Conservation (phyloP, 2,329 filamentous ascomycete species). For the Aspergillus sp. region DNA sequence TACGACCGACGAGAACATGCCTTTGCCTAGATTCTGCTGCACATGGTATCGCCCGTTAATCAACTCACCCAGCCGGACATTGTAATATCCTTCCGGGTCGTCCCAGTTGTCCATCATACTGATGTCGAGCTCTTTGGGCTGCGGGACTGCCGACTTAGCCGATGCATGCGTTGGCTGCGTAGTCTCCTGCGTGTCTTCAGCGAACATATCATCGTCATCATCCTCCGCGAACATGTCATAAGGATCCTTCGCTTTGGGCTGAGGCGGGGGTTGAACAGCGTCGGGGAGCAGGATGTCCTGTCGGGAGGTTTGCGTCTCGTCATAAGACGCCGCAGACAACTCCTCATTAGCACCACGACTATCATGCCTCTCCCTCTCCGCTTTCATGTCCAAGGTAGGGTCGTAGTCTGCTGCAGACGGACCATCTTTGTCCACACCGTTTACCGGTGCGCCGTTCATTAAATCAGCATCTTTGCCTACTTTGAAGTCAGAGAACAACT, state of each 20-base stretch:
- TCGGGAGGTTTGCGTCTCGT: slow-evolving; percentile 58
- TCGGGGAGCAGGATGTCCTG: slow-evolving; percentile 55
- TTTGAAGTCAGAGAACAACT: slow-evolving; percentile 62
- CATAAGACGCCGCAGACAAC: slow-evolving; percentile 57
- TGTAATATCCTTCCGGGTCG: slow-evolving; percentile 95
- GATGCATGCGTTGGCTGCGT: slow-evolving; percentile 53
- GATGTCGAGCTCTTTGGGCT: slow-evolving; percentile 63
- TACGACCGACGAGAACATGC: slow-evolving; percentile 97
- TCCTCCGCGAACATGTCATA: slow-evolving; percentile 66
- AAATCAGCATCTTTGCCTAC: slow-evolving; percentile 68
- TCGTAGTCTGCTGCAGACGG: slow-evolving; percentile 94
- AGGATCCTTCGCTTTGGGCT: slow-evolving; percentile 53
- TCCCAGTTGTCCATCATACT: slow-evolving; percentile 90
- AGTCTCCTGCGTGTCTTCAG: slow-evolving; percentile 64
- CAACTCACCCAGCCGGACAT: slow-evolving; percentile 87
- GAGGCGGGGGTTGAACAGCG: slow-evolving; percentile 39
- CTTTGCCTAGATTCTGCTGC: slow-evolving; percentile 82
- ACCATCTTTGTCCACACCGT: slow-evolving; percentile 63
- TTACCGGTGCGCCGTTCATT: slow-evolving; percentile 51
- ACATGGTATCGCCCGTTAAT: slow-evolving; percentile 88
- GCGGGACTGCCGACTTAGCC: slow-evolving; percentile 52
- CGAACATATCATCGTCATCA: slow-evolving; percentile 84
- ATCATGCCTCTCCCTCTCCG: slow-evolving; percentile 73
- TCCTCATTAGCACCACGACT: slow-evolving; percentile 62
- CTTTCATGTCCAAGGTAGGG: slow-evolving; percentile 82